Base-by-base conservation (phyloP, 306 rosid genomes). In the Quercus ilex region DNA sequence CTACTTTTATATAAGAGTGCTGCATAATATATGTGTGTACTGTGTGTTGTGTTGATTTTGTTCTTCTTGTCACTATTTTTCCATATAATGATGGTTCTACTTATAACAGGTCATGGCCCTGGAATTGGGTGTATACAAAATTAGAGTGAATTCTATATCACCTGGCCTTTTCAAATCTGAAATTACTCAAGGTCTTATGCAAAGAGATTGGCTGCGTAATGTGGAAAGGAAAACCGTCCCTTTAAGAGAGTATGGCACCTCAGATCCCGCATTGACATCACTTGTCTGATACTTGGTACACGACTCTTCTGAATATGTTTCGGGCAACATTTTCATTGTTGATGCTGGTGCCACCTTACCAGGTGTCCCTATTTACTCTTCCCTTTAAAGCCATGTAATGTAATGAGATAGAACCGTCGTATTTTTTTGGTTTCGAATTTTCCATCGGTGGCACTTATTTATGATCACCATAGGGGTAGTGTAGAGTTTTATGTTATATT, bases 101-200 rank as follows among this genome's bases (percentile, higher is more conserved):
- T 15, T 30, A 64, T 18, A 28, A 71, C 86, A 93, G 98, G 86
- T 83, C 10, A 89, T 93, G 98, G 98, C 97, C 51, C 0, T 91
- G 82, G 97, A 93, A 83, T 65, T 93, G 77, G 97, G 98, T 12
- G 80, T 1, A 19, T 52, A 88, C 80, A 90, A 90, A 51, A 90
- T 93, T 64, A 93, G 90, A 85, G 95, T 90, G 81, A 93, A 93
- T 68, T 83, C 91, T 13, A 88, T 90, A 85, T 83, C 90, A 2
- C 97, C 97, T 1, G 93, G 93, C 46, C 85, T 93, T n/a, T 93
- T 91, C 81, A 91, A 79, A 82, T 93, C 97, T 6, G 97, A 93
- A 85, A 91, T 93, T 49, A 91, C 93, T 1, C 82, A 88, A 28
- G 81, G 58, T 7, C 89, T 93, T 20, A 77, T 90, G 88, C 23